Percentiles rank a stretch among this genome's conserved stretches.
These are phyloP conservation scores for Tilletiaria anomala DNA, from an alignment of 1,284 basidiomycete species.

Conservation along the genomic window DNA sequence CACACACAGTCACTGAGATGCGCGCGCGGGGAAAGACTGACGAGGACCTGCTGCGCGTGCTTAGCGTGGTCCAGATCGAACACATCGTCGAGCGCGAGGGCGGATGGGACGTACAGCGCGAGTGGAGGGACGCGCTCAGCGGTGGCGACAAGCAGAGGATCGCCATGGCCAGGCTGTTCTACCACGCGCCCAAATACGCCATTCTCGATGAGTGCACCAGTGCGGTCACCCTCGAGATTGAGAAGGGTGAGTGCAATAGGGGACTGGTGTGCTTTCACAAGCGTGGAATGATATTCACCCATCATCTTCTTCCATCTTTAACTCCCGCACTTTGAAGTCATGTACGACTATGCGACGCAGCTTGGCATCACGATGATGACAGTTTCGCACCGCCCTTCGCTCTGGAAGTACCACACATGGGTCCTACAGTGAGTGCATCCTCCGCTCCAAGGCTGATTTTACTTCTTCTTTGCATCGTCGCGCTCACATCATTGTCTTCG, in stretches of 20 bases:
- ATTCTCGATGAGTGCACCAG: slow-evolving; percentile 93
- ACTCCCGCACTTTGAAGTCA: too few relatives aligned
- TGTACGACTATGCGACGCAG: slow-evolving; percentile 83
- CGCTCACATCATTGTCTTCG: neutral
- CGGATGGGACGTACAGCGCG: slow-evolving; percentile 73
- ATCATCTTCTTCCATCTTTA: neutral
- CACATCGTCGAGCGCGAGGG: slow-evolving; percentile 85
- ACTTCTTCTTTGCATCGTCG: neutral
- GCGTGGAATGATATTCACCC: too few relatives aligned
- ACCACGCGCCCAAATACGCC: slow-evolving; percentile 91
- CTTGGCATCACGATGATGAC: slow-evolving; percentile 39
- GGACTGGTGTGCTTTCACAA: too few relatives aligned
- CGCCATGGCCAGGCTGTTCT: slow-evolving; percentile 91
- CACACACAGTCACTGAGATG: slow-evolving; percentile 53
- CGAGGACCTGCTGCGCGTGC: slow-evolving; percentile 56
- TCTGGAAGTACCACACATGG: slow-evolving; percentile 84
- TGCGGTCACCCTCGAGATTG: slow-evolving; percentile 80
- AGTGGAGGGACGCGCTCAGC: slow-evolving; percentile 84
- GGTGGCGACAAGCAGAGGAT: slow-evolving; percentile 61
- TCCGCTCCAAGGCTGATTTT: neutral
- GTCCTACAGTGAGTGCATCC: slow-evolving; percentile 51
- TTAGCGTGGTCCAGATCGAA: slow-evolving; percentile 71
- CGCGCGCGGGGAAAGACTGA: slow-evolving; percentile 45
- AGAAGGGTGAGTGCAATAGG: slow-evolving; percentile 47
- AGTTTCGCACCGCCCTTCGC: slow-evolving; percentile 50